Base-by-base conservation (phyloP, 2,329 filamentous ascomycete genomes). In the Colletotrichum nymphaeae region DNA sequence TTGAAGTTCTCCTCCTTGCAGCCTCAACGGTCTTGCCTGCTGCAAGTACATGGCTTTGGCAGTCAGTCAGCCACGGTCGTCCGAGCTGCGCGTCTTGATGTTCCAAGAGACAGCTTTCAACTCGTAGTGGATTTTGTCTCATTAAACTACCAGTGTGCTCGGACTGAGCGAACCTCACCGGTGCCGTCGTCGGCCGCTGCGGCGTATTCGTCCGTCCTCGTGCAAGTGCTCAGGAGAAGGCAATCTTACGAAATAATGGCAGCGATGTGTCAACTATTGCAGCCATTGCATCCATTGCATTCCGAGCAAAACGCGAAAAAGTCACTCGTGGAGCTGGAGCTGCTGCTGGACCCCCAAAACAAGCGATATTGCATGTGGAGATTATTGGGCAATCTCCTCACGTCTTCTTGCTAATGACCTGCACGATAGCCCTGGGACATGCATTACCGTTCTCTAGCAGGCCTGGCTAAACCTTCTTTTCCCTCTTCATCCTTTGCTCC, bases 361-460 rank as follows among this genome's bases (percentile, higher is more conserved):
- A 74, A 74, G 73, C 73, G 73, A 74, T 70, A 74, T 74, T 74
- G 65, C 64, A 35, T 70, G 73, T 75, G 73, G 73, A 70, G 73
- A 75, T 74, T 70, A 42, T 65, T 65, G 68, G 56, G 52, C 63
- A 49, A 37, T 64, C 69, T 67, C 69, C 57, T 58, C 58, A 63
- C 52, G 5, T 52, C 24, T 53, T 28, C 4, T 28, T 30, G 22
- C 35, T 65, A 30, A 24, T 59, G 37, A 28, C 52, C 65, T 72
- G 64, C 69, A 72, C 69, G 35, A 62, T 56, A 35, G 60, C 32
- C 56, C 49, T 57, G 63, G 64, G 30, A 35, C 19, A 63, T 63
- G 65, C 58, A 58, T 69, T 72, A 53, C 69, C 69, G 37, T 59
- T 16, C 28, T 63, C 37, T 69, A 52, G 24, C 24, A 59, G 52